Evolutionary conservation across 345 rosid species (phyloP), one percentile per base, ranked within the genome.

Genomic region (Mallotus nudiflorus): DNA sequence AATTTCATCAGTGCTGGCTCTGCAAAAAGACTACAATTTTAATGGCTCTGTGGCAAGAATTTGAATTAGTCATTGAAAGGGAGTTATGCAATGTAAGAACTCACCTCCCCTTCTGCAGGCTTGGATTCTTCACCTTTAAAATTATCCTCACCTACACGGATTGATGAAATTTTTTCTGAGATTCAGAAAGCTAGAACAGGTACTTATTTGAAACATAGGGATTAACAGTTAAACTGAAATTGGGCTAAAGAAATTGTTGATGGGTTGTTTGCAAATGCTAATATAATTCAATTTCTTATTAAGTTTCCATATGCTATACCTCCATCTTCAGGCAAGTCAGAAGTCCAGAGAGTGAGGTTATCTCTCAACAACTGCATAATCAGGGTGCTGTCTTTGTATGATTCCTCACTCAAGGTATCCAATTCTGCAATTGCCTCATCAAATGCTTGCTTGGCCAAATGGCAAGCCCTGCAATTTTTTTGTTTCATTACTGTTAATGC

Each of bases 281-380:
- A 22, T 35, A n/a, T 37, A 40, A 24, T 31, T n/a, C 10, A 33
- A 10, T 19, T 65, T 8, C 20, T 35, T 48, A 12, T 46, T n/a
- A 24, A 53, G 48, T 63, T 51, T 35, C n/a, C n/a, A 28, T 28
- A 62, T 10, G 6, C 0, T 40, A 9, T 74, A 91, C 97, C 97
- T 87, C 97, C 97, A 79, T 95, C 97, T 82, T 95, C 97, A 71
- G 99, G 99, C 83, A 95, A 89, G 82, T 95, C 99, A 71, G 97
- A 90, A 76, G 99, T 95, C 99, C 97, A 95, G 58, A 95, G 92
- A 28, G 99, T 92, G 81, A 95, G 99, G 79, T 95, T 95, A 68
- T 95, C 99, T 88, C 97, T 90, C 50, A 95, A 81, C 67, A 95
- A 92, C 88, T 95, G 99, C 97, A 95, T 95, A 48, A 95, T 95